Base-by-base conservation (phyloP, 257 asterid genomes). In the Coffea canephora region DNA sequence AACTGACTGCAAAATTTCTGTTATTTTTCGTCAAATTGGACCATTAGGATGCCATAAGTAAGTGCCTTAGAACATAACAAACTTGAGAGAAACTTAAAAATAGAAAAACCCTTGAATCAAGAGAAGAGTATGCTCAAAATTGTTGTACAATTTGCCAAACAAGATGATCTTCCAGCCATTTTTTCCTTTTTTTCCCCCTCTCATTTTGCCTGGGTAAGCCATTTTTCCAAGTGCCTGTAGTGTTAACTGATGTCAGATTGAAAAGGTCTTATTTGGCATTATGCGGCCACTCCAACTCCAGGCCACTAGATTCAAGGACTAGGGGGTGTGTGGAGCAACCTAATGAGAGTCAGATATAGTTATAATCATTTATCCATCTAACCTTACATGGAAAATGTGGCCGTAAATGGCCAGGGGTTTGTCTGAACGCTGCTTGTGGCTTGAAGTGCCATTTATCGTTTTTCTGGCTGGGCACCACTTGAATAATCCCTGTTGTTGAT, bases 1-100 rank as follows among this genome's bases (percentile, higher is more conserved):
- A 48, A 66, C 21, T 78, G 65, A 36, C 77, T 66, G 65, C 70
- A 25, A 50, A 79, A 59, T 74, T 68, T 12, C 54, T 25, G 34
- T 5, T 50, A 77, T 8, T 12, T 18, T 61, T n/a, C 43, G 66
- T 19, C 25, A 18, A 77, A 48, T 16, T 27, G 48, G 46, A 48
- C 21, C 64, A 18, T 6, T 23, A 55, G 16, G 6, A 16, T 8
- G n/a, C 25, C 9, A 8, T 55, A 19, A 16, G 64, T 55, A 19
- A 16, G 64, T 55, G 16, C 6, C n/a, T 55, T 55, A n/a, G 16
- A 55, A 55, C 64, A 77, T 11, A 8, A 23, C 75, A 64, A 23
- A 14, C 41, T 6, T 48, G 65, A 21, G 9, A 77, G 46, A 23
- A 67, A n/a, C 50, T 52, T 15, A 31, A 14, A 52, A 50, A 67